phyloP scores from a whole-genome alignment of 108 stramenopile genomes.

The Phaeodactylum tricornutum region DNA sequence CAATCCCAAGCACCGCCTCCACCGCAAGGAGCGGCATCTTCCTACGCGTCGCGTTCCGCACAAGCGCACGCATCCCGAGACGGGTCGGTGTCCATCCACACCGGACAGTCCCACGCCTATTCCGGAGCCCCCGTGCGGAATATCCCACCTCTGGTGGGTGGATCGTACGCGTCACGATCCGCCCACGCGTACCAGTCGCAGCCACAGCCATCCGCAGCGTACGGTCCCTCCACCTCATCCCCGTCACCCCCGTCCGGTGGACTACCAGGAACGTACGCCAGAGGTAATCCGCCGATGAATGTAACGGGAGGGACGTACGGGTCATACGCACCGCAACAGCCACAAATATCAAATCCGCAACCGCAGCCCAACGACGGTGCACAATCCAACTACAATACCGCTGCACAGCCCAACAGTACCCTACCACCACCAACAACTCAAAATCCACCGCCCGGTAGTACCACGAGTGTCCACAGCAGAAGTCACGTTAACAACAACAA shows the following conservation, averaged over 20 bases:
- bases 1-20: neutral
- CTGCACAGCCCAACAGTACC: neutral
- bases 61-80: constrained; percentile 13
- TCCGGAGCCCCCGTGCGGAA: constrained; percentile 1
- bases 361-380: neutral
- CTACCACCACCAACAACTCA: neutral
- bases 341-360: neutral
- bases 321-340: neutral
- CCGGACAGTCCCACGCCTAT: neutral
- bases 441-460: constrained; percentile 16
- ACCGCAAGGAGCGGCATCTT: neutral
- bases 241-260: constrained; percentile 5
- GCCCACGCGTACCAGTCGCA: constrained; percentile 5
- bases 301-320: neutral
- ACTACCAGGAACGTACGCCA: no score
- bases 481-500: constrained; percentile 24
- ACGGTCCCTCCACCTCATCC: neutral
- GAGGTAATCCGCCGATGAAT: neutral
- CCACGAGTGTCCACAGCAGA: constrained; percentile 27
- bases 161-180: constrained; percentile 1
- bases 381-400: neutral
- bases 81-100: neutral
- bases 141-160: neutral
- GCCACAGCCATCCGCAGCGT: neutral
- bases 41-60: constrained; percentile 14